phyloP scores from a whole-genome alignment of 768 basidiomycete genomes.

The Pisolithus microcarpus region DNA sequence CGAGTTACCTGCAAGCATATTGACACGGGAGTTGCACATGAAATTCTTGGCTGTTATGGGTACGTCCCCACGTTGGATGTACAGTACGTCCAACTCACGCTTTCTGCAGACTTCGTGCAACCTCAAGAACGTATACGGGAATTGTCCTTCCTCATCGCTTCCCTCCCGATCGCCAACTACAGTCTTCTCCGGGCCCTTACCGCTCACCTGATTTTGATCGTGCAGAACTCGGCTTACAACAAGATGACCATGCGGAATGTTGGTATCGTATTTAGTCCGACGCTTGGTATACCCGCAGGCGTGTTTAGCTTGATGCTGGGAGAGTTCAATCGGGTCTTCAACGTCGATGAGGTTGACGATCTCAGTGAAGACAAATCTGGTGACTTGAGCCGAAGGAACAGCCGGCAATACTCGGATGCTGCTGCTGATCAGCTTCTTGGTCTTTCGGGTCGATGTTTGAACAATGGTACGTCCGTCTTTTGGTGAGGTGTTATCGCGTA shows the following conservation, averaged over 20 bases:
- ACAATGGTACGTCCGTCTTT: constrained; percentile 41
- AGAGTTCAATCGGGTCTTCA: constrained; percentile 91
- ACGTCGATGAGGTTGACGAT: constrained; percentile 47
- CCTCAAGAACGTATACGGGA: constrained; percentile 83
- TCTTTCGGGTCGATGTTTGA: constrained; percentile 58
- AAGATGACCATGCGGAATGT: constrained; percentile 99
- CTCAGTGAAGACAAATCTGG: constrained; percentile 21
- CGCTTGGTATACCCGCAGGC: constrained; percentile 94
- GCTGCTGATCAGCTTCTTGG: constrained; percentile 82
- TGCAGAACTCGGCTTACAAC: constrained; percentile 83
- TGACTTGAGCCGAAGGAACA: constrained; percentile 63
- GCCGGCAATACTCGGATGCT: constrained; percentile 73
- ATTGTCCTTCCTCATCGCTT: constrained; percentile 77
- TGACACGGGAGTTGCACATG: constrained; percentile 88
- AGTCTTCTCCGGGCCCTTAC: constrained; percentile 89
- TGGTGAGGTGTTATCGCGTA: not conserved
- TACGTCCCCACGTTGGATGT: constrained; percentile 31
- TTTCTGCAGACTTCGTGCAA: constrained; percentile 71
- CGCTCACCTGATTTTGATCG: constrained; percentile 91
- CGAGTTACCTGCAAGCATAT: constrained; percentile 86
- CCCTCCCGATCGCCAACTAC: constrained; percentile 88
- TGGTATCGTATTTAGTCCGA: constrained; percentile 97
- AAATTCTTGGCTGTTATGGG: constrained; percentile 90
- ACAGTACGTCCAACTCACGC: not conserved
- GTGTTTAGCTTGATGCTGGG: constrained; percentile 92